Conservation (phyloP, 2,329 filamentous ascomycete species). For the Diaporthe nobilis region DNA sequence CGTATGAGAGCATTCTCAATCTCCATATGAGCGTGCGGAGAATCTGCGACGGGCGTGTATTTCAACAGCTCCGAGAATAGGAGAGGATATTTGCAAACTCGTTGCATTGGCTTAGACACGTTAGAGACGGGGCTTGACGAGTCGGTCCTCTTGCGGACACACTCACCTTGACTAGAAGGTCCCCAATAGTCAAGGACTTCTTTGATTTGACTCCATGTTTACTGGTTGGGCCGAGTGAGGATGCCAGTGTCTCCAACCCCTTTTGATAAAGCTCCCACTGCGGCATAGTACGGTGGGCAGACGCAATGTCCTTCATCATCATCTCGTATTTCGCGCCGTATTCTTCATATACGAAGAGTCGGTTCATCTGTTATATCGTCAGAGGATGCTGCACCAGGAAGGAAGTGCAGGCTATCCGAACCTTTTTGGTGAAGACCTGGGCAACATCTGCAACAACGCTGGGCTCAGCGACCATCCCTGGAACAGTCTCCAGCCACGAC, state of each 20-base stretch:
- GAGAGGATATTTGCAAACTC: slow-evolving; percentile 91
- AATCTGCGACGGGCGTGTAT: slow-evolving; percentile 86
- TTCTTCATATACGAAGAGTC: slow-evolving; percentile 90
- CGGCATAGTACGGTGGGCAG: slow-evolving; percentile 76
- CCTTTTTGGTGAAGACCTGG: slow-evolving; percentile 72
- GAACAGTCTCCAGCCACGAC: slow-evolving; percentile 61
- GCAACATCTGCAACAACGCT: slow-evolving; percentile 72
- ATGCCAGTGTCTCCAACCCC: slow-evolving; percentile 86
- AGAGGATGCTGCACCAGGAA: neutral
- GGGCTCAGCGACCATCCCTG: slow-evolving; percentile 70
- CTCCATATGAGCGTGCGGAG: slow-evolving; percentile 84
- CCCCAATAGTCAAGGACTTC: slow-evolving; percentile 85
- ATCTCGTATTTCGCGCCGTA: slow-evolving; percentile 92
- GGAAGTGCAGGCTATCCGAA: slow-evolving; percentile 45
- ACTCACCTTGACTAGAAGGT: slow-evolving; percentile 84
- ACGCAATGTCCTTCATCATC: slow-evolving; percentile 82
- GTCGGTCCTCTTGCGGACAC: slow-evolving; percentile 60
- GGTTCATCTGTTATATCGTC: slow-evolving; percentile 72
- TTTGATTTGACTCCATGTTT: slow-evolving; percentile 73
- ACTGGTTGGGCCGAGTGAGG: slow-evolving; percentile 79
- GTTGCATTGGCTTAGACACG: slow-evolving; percentile 80
- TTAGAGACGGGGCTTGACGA: slow-evolving; percentile 53
- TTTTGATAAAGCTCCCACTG: slow-evolving; percentile 86
- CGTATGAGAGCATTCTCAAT: slow-evolving; percentile 80
- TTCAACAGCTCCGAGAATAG: slow-evolving; percentile 88